A percentile compares a stretch with the other conserved stretches of the same genome.
Conservation (phyloP, 2,329 filamentous ascomycete genomes). For the Pseudopyricularia cyperi region DNA sequence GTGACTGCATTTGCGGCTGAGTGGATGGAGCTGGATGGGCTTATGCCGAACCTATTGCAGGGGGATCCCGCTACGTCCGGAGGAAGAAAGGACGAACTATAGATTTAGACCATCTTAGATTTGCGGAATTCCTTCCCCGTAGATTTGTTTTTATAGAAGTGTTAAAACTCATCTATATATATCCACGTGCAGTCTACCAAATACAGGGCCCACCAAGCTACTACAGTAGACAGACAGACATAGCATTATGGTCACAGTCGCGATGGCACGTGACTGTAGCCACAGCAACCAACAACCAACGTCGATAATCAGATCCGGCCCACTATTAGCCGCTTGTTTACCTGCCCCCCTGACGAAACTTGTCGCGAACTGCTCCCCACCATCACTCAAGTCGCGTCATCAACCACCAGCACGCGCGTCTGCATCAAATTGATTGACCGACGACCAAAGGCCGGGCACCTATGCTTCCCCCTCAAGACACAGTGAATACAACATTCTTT, state of each 20-base stretch:
- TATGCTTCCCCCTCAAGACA: no score
- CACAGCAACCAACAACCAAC: background rate
- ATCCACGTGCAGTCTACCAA: no score
- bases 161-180: no score
- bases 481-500: no score
- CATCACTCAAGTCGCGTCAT: slow-evolving; percentile 1
- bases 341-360: background rate
- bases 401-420: background rate
- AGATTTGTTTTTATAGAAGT: no score
- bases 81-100: slow-evolving; percentile 10
- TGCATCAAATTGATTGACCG: background rate
- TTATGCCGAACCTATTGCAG: slow-evolving; percentile 4
- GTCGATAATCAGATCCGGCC: background rate
- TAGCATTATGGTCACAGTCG: no score
- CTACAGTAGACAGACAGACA: no score
- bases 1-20: slow-evolving; percentile 76
- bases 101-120: background rate
- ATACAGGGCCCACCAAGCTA: no score
- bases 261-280: background rate
- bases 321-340: background rate
- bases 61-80: background rate
- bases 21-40: slow-evolving; percentile 65
- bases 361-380: background rate
- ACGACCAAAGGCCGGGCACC: no score
- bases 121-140: no score